phyloP scores from a whole-genome alignment of 2,329 filamentous ascomycete species.

The Fusarium marasasianum region DNA sequence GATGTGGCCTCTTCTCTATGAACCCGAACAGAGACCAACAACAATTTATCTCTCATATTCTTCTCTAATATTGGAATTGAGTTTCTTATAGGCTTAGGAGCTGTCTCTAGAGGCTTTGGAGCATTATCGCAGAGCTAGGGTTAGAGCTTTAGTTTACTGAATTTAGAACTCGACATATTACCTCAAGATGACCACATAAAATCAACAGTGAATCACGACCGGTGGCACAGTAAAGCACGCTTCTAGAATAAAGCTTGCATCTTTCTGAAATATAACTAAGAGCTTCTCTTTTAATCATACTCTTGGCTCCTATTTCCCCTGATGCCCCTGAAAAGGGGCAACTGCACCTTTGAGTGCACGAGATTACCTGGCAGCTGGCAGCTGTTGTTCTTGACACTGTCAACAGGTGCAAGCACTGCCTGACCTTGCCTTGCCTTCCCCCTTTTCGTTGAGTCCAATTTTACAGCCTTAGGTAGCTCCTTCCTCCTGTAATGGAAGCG shows the following conservation, averaged over 20 bases:
- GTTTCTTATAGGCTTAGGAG: background rate
- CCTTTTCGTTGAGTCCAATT: background rate
- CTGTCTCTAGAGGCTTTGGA: background rate
- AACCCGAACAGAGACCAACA: background rate
- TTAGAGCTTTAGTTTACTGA: too few relatives aligned
- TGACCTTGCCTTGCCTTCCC: background rate
- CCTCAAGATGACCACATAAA: background rate
- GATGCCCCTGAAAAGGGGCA: background rate
- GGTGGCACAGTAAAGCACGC: too few relatives aligned
- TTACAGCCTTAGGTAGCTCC: background rate
- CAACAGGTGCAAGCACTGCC: background rate
- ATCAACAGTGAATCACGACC: background rate
- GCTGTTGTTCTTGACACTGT: background rate
- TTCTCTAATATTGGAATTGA: background rate
- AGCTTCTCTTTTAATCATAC: background rate
- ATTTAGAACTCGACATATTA: background rate
- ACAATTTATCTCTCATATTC: too few relatives aligned
- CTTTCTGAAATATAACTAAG: background rate
- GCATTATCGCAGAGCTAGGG: background rate
- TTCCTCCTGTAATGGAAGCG: background rate
- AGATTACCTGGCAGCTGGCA: background rate
- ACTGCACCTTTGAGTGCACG: background rate
- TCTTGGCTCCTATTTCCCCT: background rate
- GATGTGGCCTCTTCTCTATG: background rate
- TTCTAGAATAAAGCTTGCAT: too few relatives aligned